phyloP scores from a whole-genome alignment of 23 red algal genomes.

The Gracilaria gracilis region DNA sequence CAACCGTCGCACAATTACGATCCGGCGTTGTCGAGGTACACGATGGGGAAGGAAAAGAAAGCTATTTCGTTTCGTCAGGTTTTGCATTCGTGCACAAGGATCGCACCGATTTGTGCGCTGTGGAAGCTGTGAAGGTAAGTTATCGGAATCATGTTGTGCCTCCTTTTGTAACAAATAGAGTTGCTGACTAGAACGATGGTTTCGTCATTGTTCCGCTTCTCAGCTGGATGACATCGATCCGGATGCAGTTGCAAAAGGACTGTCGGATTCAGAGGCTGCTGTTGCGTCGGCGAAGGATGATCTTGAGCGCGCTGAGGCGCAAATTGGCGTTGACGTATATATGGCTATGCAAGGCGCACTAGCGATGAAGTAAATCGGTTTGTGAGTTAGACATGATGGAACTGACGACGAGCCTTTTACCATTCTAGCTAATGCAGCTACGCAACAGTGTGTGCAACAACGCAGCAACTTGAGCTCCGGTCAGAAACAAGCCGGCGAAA shows the following conservation, averaged over 20 bases:
- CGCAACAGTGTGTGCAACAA: not conserved
- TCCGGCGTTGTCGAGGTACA: constrained; percentile 89
- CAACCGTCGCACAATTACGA: constrained; percentile 95
- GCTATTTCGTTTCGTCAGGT: constrained; percentile 95
- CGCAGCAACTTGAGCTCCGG: not conserved
- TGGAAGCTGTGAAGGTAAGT: constrained; percentile 90
- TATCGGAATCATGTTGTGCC: not conserved
- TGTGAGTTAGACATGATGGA: not conserved
- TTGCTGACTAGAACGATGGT: not conserved
- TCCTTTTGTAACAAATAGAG: not conserved
- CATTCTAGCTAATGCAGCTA: not conserved
- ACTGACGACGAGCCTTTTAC: not conserved
- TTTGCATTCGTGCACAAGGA: constrained; percentile 97
- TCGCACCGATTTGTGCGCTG: constrained; percentile 94
- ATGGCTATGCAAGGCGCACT: constrained; percentile 88
- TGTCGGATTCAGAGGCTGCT: constrained; percentile 82
- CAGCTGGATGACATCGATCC: constrained; percentile 90
- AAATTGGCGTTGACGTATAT: constrained; percentile 95
- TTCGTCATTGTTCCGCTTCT: not conserved
- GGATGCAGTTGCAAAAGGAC: constrained; percentile 77
- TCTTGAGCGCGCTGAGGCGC: constrained; percentile 83
- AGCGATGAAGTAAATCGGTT: constrained; percentile 46
- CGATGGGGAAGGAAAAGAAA: constrained; percentile 75
- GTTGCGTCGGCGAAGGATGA: constrained; percentile 74
- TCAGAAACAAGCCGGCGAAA: not conserved